Conservation (phyloP, 192 early-diverging fungal genomes). For the Cladochytrium replicatum region DNA sequence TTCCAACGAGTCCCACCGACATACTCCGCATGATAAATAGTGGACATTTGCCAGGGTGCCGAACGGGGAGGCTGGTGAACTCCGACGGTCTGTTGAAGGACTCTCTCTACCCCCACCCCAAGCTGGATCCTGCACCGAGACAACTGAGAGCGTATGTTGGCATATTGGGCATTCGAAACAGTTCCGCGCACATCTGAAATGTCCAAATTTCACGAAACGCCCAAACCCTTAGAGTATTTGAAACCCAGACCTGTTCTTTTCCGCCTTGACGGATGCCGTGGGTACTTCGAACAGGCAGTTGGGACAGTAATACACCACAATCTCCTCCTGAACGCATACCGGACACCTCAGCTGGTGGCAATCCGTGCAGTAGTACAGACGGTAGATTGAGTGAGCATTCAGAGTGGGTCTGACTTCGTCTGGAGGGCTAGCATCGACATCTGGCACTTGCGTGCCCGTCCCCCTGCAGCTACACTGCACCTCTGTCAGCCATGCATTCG, state of each 20-base stretch:
- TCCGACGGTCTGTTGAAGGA: too few relatives aligned
- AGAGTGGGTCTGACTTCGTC: too few relatives aligned
- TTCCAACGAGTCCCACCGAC: conserved; percentile 88
- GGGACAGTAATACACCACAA: conserved; percentile 86
- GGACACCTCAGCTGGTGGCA: conserved; percentile 75
- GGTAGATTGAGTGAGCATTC: too few relatives aligned
- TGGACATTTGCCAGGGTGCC: conserved; percentile 36
- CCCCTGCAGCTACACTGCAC: too few relatives aligned
- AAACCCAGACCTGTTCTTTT: conserved; percentile 63
- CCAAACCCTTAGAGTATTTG: neutral
- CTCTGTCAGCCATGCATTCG: too few relatives aligned
- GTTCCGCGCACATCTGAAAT: conserved; percentile 71
- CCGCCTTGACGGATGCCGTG: conserved; percentile 90
- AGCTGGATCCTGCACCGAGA: conserved; percentile 44
- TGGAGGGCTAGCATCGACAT: too few relatives aligned
- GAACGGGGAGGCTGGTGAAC: too few relatives aligned
- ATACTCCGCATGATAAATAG: conserved; percentile 73
- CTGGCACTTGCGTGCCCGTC: too few relatives aligned
- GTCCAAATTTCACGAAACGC: neutral
- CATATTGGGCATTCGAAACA: conserved; percentile 91
- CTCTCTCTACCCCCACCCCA: too few relatives aligned
- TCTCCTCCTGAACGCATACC: conserved; percentile 73
- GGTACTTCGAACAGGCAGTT: conserved; percentile 96
- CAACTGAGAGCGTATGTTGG: conserved; percentile 65
- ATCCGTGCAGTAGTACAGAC: conserved; percentile 87